These are phyloP conservation scores for Suillus hirtellus DNA, from an alignment of 768 basidiomycete species.

Conservation along the genomic window DNA sequence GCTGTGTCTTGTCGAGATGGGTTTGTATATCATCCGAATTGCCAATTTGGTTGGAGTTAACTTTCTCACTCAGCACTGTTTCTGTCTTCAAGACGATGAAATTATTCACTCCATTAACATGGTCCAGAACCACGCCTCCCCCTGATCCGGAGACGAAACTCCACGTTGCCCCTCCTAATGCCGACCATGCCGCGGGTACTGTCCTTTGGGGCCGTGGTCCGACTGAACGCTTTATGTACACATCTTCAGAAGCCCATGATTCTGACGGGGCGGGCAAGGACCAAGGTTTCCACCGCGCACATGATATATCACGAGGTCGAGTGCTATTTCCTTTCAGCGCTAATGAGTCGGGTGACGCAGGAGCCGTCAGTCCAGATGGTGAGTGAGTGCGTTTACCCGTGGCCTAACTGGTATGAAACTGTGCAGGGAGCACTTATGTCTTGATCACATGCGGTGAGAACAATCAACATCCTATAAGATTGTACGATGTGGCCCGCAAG, in stretches of 20 bases:
- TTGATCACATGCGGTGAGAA: slow-evolving; percentile 32
- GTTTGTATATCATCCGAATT: slow-evolving; percentile 19
- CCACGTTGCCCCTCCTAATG: slow-evolving; percentile 17
- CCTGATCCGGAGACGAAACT: slow-evolving; percentile 18
- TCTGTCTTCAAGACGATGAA: slow-evolving; percentile 22
- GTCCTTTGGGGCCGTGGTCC: slow-evolving; percentile 52
- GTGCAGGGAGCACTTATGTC: slow-evolving; percentile 25
- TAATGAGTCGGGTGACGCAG: slow-evolving; percentile 53
- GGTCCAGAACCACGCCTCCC: slow-evolving; percentile 14
- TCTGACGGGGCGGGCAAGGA: slow-evolving; percentile 9
- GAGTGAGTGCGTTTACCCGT: slow-evolving; percentile 1
- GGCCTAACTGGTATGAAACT: background rate
- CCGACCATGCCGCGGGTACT: slow-evolving; percentile 40
- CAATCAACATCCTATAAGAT: slow-evolving; percentile 38
- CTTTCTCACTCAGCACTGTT: slow-evolving; percentile 21
- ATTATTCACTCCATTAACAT: slow-evolving; percentile 22
- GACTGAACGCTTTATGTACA: slow-evolving; percentile 46
- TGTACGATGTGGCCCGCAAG: slow-evolving; percentile 52
- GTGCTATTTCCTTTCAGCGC: slow-evolving; percentile 41
- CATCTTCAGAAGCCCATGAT: slow-evolving; percentile 52
- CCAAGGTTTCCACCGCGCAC: slow-evolving; percentile 50
- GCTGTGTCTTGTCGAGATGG: slow-evolving; percentile 36
- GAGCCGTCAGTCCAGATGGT: slow-evolving; percentile 51
- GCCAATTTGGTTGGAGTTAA: background rate
- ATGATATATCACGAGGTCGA: slow-evolving; percentile 39